These are phyloP conservation scores for Endogone sp. DNA, from an alignment of 192 early-diverging fungal genomes.

Conservation along the genomic window DNA sequence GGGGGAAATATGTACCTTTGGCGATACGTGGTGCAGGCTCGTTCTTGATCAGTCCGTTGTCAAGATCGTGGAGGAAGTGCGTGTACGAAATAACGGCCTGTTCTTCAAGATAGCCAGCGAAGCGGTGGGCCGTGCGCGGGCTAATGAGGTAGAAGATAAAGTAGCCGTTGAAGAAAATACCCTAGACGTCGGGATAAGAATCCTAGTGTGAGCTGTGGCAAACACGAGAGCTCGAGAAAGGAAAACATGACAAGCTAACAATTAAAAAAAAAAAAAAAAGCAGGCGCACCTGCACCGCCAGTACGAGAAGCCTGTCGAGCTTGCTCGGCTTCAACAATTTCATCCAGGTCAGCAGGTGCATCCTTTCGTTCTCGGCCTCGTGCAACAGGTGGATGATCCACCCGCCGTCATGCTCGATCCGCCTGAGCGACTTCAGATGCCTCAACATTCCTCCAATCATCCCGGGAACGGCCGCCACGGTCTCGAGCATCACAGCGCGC, in stretches of 20 bases:
- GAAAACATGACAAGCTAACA: neutral
- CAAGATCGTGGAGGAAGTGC: slow-evolving; percentile 72
- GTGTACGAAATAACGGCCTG: slow-evolving; percentile 91
- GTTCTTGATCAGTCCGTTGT: slow-evolving; percentile 66
- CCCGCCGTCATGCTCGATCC: slow-evolving; percentile 81
- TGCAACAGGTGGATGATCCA: slow-evolving; percentile 89
- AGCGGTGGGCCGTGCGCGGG: slow-evolving; percentile 79
- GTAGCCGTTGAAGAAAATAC: slow-evolving; percentile 88
- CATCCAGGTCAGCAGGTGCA: slow-evolving; percentile 79
- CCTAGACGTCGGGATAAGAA: slow-evolving; percentile 59
- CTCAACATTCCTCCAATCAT: slow-evolving; percentile 84
- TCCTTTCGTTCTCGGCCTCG: slow-evolving; percentile 69
- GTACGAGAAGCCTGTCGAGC: slow-evolving; percentile 62
- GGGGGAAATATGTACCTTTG: slow-evolving; percentile 8
- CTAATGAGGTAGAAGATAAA: slow-evolving; percentile 79
- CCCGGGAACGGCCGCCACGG: slow-evolving; percentile 64
- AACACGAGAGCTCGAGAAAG: neutral
- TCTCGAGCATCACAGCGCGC: slow-evolving; percentile 70
- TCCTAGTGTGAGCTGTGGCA: neutral
- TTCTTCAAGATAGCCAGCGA: slow-evolving; percentile 91
- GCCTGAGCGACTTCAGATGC: slow-evolving; percentile 75
- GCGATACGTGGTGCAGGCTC: slow-evolving; percentile 81
- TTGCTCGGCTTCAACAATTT: slow-evolving; percentile 58
- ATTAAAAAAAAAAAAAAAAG: neutral
- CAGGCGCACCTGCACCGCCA: slow-evolving; percentile 8